These are phyloP conservation scores for Venturia pyrina DNA, from an alignment of 2,329 filamentous ascomycete genomes.

Conservation along the genomic window DNA sequence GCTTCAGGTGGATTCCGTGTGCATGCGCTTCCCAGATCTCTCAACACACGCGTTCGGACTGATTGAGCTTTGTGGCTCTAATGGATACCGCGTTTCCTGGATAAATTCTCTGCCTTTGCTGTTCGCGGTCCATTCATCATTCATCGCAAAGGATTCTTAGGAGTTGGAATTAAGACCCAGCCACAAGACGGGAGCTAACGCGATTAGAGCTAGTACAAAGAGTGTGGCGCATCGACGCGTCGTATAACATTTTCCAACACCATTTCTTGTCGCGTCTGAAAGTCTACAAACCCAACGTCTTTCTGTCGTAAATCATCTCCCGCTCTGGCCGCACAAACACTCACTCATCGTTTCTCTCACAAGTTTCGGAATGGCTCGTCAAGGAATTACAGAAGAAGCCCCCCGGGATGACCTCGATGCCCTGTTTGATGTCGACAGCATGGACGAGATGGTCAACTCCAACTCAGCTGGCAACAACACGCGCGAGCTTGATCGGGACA, in stretches of 20 bases:
- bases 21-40: background rate
- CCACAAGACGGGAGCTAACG: background rate
- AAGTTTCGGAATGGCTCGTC: constrained; percentile 17
- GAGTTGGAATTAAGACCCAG: background rate
- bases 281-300: background rate
- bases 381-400: constrained; percentile 18
- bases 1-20: background rate
- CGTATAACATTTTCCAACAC: background rate
- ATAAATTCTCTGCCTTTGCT: background rate
- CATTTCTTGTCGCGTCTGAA: background rate
- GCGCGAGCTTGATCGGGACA: constrained; percentile 15
- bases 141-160: background rate
- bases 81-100: background rate
- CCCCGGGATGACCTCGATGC: constrained; percentile 47
- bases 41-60: background rate
- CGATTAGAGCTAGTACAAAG: background rate
- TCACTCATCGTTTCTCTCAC: constrained; percentile 8
- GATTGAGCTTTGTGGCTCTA: background rate
- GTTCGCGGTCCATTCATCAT: background rate
- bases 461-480: constrained; percentile 7
- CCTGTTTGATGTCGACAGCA: constrained; percentile 65
- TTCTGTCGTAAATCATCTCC: background rate
- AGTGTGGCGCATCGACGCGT: background rate
- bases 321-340: background rate
- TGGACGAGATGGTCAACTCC: constrained; percentile 35